Evolutionary conservation across 768 basidiomycete species (phyloP).

Genomic region (Hebeloma cylindrosporum): DNA sequence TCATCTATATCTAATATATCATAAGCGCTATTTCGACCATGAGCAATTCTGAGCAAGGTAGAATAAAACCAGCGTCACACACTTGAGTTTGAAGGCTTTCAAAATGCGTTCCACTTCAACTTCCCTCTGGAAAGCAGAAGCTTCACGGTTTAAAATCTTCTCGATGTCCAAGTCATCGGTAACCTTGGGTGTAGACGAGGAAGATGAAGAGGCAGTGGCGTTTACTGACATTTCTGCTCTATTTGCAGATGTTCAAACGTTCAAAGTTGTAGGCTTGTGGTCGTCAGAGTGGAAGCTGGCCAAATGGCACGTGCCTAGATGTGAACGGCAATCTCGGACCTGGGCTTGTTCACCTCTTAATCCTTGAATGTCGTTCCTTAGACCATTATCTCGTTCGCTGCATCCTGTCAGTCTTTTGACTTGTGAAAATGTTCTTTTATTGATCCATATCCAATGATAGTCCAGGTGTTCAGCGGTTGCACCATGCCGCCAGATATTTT

Average conservation of each 20-base stretch:
- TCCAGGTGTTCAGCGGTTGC: conserved; percentile 15
- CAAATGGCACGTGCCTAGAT: too few species aligned
- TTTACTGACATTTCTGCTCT: too few species aligned
- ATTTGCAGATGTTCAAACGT: too few species aligned
- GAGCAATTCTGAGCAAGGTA: conserved; percentile 3
- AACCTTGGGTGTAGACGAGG: too few species aligned
- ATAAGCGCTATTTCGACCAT: conserved; percentile 67
- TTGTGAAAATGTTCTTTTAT: not conserved
- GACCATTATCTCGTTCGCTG: conserved; percentile 9
- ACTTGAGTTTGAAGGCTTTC: conserved; percentile 97
- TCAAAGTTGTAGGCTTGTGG: too few species aligned
- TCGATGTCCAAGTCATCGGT: conserved; percentile 70
- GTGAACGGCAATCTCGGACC: too few species aligned
- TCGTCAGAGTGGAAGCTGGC: too few species aligned
- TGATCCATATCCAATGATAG: conserved; percentile 9
- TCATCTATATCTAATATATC: conserved; percentile 86
- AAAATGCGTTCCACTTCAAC: conserved; percentile 90
- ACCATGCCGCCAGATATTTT: conserved; percentile 7
- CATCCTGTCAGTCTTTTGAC: conserved; percentile 14
- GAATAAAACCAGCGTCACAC: not conserved
- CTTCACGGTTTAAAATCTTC: conserved; percentile 74
- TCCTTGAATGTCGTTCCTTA: conserved; percentile 11
- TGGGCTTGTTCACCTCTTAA: too few species aligned
- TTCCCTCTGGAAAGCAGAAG: conserved; percentile 83
- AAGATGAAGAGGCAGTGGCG: too few species aligned